A percentile compares a stretch with the other conserved stretches of the same genome.
Conservation (phyloP, 345 rosid species). For the Eucalyptus curtisii region DNA sequence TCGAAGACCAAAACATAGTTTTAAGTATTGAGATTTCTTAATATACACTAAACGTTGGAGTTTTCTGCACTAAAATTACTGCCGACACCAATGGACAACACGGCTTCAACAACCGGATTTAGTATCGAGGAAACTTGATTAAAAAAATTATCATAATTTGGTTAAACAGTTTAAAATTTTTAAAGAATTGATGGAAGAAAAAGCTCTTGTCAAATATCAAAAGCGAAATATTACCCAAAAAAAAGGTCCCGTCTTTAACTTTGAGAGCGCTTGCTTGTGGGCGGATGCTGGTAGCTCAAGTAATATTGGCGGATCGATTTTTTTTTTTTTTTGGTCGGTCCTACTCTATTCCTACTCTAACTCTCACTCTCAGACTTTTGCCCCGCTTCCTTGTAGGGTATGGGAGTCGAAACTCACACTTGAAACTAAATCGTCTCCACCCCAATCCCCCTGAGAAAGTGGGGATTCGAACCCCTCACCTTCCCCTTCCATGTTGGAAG, state of each 20-base stretch:
- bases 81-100: background rate
- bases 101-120: no score
- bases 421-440: fast-evolving
- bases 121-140: background rate
- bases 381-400: fast-evolving
- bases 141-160: no score
- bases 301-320: background rate
- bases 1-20: background rate
- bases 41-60: background rate
- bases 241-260: background rate
- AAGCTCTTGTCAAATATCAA: background rate
- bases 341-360: fast-evolving
- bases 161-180: no score
- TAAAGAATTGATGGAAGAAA: background rate
- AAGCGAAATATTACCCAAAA: background rate
- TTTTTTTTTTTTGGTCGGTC: no score
- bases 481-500: no score
- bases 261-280: background rate
- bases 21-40: background rate
- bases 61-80: background rate
- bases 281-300: background rate
- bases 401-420: fast-evolving
- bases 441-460: fast-evolving
- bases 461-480: fast-evolving
- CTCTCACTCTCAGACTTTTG: no score